These are phyloP conservation scores for Phialophora macrospora DNA, from an alignment of 2,329 filamentous ascomycete species.

Conservation along the genomic window DNA sequence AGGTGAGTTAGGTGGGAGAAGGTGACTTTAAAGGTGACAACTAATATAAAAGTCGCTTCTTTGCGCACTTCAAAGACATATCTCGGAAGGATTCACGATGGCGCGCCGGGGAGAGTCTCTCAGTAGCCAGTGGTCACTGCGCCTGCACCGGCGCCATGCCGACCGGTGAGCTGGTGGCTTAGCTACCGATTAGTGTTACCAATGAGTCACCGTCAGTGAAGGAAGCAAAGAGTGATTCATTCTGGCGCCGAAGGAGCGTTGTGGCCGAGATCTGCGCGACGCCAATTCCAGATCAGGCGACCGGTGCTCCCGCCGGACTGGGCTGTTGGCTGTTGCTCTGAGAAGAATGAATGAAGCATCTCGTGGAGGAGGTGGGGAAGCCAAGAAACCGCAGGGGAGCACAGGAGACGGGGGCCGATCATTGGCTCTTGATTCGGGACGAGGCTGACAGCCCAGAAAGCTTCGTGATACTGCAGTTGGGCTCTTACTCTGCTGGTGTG, in stretches of 20 bases:
- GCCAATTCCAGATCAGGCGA: neutral
- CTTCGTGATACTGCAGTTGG: no score
- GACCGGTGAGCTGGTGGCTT: neutral
- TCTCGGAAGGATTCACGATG: neutral
- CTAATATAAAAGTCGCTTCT: neutral
- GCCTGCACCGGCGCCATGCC: neutral
- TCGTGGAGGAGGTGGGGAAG: neutral
- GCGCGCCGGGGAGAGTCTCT: neutral
- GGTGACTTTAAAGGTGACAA: neutral
- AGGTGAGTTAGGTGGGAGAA: neutral
- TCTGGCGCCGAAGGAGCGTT: neutral
- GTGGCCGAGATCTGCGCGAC: neutral
- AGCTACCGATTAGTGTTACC: neutral
- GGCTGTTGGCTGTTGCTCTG: neutral
- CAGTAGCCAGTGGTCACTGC: neutral
- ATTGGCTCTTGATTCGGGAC: neutral
- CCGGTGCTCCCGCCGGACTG: neutral
- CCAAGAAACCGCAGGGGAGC: neutral
- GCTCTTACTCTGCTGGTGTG: neutral
- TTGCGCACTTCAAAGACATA: neutral
- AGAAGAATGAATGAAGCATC: neutral
- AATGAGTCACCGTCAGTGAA: constrained; percentile 2
- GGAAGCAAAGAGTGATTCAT: neutral
- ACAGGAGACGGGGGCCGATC: neutral
- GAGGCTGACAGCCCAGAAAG: no score